A percentile compares a stretch with the other conserved stretches of the same genome.
Conservation (phyloP, 2,329 filamentous ascomycete genomes). For the Trichothecium roseum region DNA sequence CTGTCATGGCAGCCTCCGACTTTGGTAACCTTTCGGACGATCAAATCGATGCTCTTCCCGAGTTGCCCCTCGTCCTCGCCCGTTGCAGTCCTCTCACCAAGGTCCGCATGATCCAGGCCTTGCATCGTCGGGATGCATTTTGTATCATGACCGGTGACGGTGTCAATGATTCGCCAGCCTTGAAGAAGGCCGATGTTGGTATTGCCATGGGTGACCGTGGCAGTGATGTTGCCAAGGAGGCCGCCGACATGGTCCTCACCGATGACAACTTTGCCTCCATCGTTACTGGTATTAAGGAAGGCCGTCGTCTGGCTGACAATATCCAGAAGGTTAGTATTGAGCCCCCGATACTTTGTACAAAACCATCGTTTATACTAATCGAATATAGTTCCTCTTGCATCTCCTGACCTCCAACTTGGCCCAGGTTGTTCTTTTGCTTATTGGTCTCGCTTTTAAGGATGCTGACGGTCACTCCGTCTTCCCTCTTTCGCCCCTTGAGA, state of each 20-base stretch:
- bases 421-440: conserved; percentile 57
- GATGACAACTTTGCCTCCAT: conserved; percentile 85
- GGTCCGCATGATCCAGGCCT: conserved; percentile 66
- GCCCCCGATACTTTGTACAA: too few relatives aligned
- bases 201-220: conserved; percentile 66
- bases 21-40: conserved; percentile 53
- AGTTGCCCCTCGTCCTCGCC: conserved; percentile 57
- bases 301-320: conserved; percentile 60
- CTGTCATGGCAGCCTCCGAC: conserved; percentile 50
- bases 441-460: conserved; percentile 62
- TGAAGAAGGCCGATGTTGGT: conserved; percentile 64
- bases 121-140: conserved; percentile 57
- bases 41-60: conserved; percentile 50
- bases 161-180: conserved; percentile 63
- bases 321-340: conserved; percentile 56
- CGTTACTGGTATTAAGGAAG: conserved; percentile 61
- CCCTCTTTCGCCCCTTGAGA: conserved; percentile 61
- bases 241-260: conserved; percentile 78
- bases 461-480: conserved; percentile 49
- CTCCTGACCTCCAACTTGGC: conserved; percentile 61
- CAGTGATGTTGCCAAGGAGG: conserved; percentile 68
- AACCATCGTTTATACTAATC: conserved; percentile 8
- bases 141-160: conserved; percentile 69
- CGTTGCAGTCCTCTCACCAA: conserved; percentile 62
- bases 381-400: conserved; percentile 46